Evolutionary conservation across 306 rosid genomes (phyloP).

Genomic region (Lathyrus oleraceus): DNA sequence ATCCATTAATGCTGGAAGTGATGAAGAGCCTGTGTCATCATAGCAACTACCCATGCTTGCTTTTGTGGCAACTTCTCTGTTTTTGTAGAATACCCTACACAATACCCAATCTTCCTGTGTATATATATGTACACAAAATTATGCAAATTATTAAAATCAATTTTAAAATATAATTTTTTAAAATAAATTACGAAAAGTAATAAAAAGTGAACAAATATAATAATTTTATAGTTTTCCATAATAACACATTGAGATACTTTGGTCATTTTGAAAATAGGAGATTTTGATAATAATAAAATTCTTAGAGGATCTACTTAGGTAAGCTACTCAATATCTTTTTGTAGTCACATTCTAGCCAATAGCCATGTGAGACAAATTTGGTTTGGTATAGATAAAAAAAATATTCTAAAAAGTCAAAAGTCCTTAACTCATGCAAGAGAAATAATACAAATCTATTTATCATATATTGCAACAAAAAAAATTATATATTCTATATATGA

Average conservation of each 20-base stretch:
- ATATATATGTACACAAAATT: not conserved
- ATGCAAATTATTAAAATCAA: not conserved
- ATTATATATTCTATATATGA: conserved; percentile 4
- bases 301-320: conserved; percentile 52
- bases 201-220: not conserved
- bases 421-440: conserved; percentile 24
- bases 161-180: not conserved
- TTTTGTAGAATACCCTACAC: conserved; percentile 76
- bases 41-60: conserved; percentile 61
- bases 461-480: not conserved
- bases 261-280: conserved; percentile 22
- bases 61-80: conserved; percentile 48
- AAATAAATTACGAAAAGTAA: not conserved
- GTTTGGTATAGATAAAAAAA: conserved; percentile 29
- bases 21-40: conserved; percentile 58
- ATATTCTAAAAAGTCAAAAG: conserved; percentile 45
- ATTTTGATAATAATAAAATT: conserved; percentile 33
- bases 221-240: no score
- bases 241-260: no score
- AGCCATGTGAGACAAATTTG: conserved; percentile 42
- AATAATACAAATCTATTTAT: conserved; percentile 20
- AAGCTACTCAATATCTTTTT: conserved; percentile 50
- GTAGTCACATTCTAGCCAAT: conserved; percentile 40
- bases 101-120: conserved; percentile 89
- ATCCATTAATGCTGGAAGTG: conserved; percentile 83